Evolutionary conservation across 495 filamentous ascomycete species (phyloP), one percentile per base, ranked within the genome.

Genomic region (Penicillium arizonense): DNA sequence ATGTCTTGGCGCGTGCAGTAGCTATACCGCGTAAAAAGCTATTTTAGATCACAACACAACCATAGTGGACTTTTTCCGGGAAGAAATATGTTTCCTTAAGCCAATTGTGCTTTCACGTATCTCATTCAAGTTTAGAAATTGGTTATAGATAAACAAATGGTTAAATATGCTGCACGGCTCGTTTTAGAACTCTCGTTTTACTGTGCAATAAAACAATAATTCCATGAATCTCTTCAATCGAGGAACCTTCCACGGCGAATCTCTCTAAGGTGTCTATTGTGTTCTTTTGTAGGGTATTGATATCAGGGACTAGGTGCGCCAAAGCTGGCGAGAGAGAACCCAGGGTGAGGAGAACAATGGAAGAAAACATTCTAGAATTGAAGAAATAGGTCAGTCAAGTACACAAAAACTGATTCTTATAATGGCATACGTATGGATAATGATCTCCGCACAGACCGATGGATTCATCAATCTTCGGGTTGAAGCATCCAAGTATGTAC

Each of bases 371-470:
- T 7, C 46, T 49, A n/a, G 11, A 23, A 30, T 10, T 2, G 14
- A 33, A 14, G 13, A 8, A 10, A 9, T 49, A 30, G 28, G 6
- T 30, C 1, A 39, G 23, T n/a, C 20, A 6, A 23, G 2, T 4
- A 4, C 2, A 1, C 16, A 26, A 12, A 10, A 1, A n/a, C n/a
- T 5, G 10, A 21, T 10, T 10, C 4, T 37, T 5, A 4, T 18
- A 35, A 5, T 4, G 20, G 26, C 46, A 14, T 47, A 47, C 44
- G 44, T 47, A 36, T 47, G 44, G 36, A 47, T 47, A n/a, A 47
- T 47, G 4, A 47, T 47, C 8, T 47, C 44, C 9, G 44, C 44
- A 9, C 33, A 47, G 14, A 14, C 20, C 11, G 44, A 26, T 9
- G 44, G 44, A 13, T 21, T 21, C 44, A 37, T 37, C 33, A 47